phyloP scores from a whole-genome alignment of 495 filamentous ascomycete species.

The Cudoniella acicularis region DNA sequence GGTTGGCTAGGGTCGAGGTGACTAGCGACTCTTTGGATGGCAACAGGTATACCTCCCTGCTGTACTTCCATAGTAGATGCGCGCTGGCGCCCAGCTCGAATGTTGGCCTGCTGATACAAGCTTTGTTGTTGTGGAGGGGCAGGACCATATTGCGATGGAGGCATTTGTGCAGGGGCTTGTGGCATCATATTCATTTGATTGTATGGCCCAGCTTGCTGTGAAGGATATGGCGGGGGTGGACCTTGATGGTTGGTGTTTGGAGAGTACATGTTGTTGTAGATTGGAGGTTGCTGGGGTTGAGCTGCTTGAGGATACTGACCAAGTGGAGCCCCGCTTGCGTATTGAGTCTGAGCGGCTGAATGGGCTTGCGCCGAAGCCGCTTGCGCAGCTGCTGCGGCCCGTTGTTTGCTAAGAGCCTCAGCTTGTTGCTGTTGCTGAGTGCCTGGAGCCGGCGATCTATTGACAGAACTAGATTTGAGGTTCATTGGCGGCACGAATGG shows the following conservation, averaged over 20 bases:
- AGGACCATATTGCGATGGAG: conserved; percentile 59
- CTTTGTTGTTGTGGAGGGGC: conserved; percentile 43
- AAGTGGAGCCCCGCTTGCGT: conserved; percentile 23
- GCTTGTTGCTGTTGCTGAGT: conserved; percentile 96
- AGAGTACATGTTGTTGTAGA: conserved; percentile 80
- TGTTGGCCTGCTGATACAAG: conserved; percentile 83
- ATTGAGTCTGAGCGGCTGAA: conserved; percentile 19
- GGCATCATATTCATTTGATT: conserved; percentile 71
- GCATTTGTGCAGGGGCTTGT: conserved; percentile 55
- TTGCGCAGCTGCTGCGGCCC: conserved; percentile 55
- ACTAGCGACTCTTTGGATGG: conserved; percentile 93
- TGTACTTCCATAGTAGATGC: conserved; percentile 95
- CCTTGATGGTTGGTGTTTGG: conserved; percentile 56
- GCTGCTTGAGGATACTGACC: conserved; percentile 41
- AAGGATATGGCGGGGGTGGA: conserved; percentile 82
- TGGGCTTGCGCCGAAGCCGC: conserved; percentile 46
- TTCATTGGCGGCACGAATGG: conserved; percentile 98
- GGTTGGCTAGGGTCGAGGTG: conserved; percentile 94
- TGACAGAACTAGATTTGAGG: conserved; percentile 75
- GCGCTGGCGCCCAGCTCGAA: conserved; percentile 77
- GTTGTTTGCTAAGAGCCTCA: conserved; percentile 85
- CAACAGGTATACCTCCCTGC: conserved; percentile 82
- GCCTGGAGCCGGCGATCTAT: conserved; percentile 88
- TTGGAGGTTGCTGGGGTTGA: conserved; percentile 48
- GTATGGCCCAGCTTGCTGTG: conserved; percentile 59